Evolutionary conservation across 177 flowering plant species (phyloP), one percentile per base, ranked within the genome.

Genomic region (Telopea speciosissima): DNA sequence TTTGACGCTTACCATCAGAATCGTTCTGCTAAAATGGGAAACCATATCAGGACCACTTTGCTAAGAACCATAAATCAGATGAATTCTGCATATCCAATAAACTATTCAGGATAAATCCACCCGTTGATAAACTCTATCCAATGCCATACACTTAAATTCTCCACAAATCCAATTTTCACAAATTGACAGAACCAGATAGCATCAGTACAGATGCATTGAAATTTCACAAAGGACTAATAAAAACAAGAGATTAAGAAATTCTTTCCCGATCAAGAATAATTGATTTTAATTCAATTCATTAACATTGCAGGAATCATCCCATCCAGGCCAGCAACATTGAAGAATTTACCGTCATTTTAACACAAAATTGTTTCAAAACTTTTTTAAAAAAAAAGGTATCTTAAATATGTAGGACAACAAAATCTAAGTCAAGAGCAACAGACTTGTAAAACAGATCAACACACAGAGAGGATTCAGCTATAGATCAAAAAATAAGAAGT

Each of bases 1-100:
- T 89, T 62, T 66, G 70, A 25, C 88, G 83, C 71, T 91, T 92
- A 19, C 77, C 81, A 72, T 67, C 79, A 22, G 75, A 82, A 64
- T 77, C 81, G 23, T 79, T 80, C 96, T 92, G 83, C 52, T 63
- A 0, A 23, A 76, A 65, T 7, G 21, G 22, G 19, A 54, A 54
- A 54, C 3, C 40, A 40, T 24, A 24, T 17, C 14, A 73, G 56
- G 56, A 36, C 24, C 21, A 56, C 52, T 17, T 36, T 25, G 26
- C 7, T 31, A 24, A 63, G 36, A 73, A 8, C 26, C 24, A 58
- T 24, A 64, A 62, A 66, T 22, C 64, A 17, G 59, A 17, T 67
- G 64, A 63, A 14, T 10, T 54, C 17, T 26, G 8, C 13, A 8
- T 22, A 25, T 2, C 24, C 2, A 3, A 14, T 3, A 62, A 14